Base-by-base conservation (phyloP, 305 asterid species). In the Fraxinus velutina region DNA sequence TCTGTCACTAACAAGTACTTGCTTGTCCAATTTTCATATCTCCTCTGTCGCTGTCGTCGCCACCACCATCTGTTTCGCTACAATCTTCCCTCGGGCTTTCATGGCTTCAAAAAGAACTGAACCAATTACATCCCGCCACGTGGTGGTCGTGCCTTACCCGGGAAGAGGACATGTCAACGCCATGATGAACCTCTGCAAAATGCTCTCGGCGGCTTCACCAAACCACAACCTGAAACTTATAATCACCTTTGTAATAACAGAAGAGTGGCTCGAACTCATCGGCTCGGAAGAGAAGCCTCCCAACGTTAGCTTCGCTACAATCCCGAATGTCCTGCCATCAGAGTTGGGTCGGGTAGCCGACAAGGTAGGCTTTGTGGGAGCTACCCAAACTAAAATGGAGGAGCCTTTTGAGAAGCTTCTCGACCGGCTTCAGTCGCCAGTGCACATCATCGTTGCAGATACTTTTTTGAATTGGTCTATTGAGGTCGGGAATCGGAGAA, bases 151-250 rank as follows among this genome's bases (percentile, higher is more conserved):
- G 0, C 96, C 98, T 0, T 92, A 90, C 47, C 98, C 98, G 39
- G 95, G 97, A 15, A 74, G 97, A 19, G 95, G 98, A 80, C 98
- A 94, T 89, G 83, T 94, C 52, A 93, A 93, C 82, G 93, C 95
- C 0, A 86, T 92, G 91, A 88, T 92, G 92, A 93, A 93, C 87
- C 89, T 93, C 83, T 89, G 92, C 90, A 92, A 90, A 84, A 88
- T 86, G 13, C 88, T 92, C 73, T 36, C 86, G 2, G 74, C 34
- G 37, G 74, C 74, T 29, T 68, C 74, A 29, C 37, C 17, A 27
- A 44, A 1, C 73, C 87, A 36, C 19, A 75, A 1, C 81, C 84
- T 21, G 33, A 82, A 68, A 1, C 86, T 91, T 66, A 78, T 79
- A 36, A 78, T 93, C 76, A 90, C 97, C 44, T 78, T 93, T 75